A percentile compares a stretch with the other conserved stretches of the same genome.
Conservation (phyloP, 495 filamentous ascomycete species). For the Arthonia radiata region DNA sequence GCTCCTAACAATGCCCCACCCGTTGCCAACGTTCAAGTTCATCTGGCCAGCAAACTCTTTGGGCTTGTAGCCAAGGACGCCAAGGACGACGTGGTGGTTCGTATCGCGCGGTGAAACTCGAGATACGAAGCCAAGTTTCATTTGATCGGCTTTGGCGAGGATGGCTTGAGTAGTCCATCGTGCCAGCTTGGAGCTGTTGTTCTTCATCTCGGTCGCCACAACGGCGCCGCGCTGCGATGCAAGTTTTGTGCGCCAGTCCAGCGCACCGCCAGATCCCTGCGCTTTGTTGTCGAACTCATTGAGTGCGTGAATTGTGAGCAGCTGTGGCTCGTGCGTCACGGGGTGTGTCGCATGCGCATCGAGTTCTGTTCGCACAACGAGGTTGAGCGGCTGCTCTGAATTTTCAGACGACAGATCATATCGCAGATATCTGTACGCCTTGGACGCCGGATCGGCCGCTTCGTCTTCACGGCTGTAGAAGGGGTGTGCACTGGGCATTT, state of each 20-base stretch:
- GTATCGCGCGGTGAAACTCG: slow-evolving; percentile 73
- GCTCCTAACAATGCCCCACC: slow-evolving; percentile 96
- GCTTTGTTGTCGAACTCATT: slow-evolving; percentile 98
- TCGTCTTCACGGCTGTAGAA: slow-evolving; percentile 92
- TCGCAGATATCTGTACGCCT: slow-evolving; percentile 91
- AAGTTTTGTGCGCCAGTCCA: slow-evolving; percentile 91
- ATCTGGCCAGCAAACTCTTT: slow-evolving; percentile 92
- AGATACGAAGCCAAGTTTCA: slow-evolving; percentile 98
- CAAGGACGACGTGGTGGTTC: slow-evolving; percentile 78
- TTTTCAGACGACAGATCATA: slow-evolving; percentile 87
- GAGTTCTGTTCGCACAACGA: slow-evolving; percentile 87
- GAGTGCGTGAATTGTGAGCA: slow-evolving; percentile 76
- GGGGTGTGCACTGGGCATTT: slow-evolving; percentile 73
- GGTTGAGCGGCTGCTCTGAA: slow-evolving; percentile 68
- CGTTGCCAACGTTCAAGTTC: slow-evolving; percentile 87
- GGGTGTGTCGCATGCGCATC: slow-evolving; percentile 90
- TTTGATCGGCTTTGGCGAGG: slow-evolving; percentile 78
- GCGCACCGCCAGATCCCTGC: slow-evolving; percentile 72
- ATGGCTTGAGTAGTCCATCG: slow-evolving; percentile 92
- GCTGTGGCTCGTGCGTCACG: slow-evolving; percentile 66
- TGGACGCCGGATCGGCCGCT: slow-evolving; percentile 74
- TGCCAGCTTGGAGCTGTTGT: slow-evolving; percentile 94
- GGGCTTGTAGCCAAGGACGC: slow-evolving; percentile 91
- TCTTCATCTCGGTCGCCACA: slow-evolving; percentile 99
- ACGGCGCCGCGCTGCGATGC: slow-evolving; percentile 83